Evolutionary conservation across 2,329 filamentous ascomycete genomes (phyloP).

Genomic region (Epichloe elymi): DNA sequence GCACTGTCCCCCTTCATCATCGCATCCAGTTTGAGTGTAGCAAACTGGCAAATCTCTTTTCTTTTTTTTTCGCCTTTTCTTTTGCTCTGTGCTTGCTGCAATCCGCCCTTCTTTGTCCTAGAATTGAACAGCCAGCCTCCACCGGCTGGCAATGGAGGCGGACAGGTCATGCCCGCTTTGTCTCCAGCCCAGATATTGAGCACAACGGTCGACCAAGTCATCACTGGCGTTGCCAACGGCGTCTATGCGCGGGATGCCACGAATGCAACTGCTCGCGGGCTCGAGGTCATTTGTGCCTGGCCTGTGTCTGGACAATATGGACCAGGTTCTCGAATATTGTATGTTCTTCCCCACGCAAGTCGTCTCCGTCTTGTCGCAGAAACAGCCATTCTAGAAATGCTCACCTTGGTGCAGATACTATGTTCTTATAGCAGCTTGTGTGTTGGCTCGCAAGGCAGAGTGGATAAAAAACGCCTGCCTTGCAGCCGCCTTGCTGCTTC

Average conservation of each 20-base stretch:
- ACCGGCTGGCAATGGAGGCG: neutral
- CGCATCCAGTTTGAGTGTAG: neutral
- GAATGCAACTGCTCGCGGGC: neutral
- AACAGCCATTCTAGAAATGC: neutral
- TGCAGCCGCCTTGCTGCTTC: conserved; percentile 48
- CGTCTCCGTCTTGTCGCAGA: neutral
- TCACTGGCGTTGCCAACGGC: neutral
- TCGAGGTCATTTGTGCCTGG: conserved; percentile 41
- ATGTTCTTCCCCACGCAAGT: conserved; percentile 12
- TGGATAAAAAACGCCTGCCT: conserved; percentile 53
- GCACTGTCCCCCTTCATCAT: neutral
- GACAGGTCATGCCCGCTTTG: conserved; percentile 4
- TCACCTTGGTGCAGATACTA: conserved; percentile 37
- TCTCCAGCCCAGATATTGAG: neutral
- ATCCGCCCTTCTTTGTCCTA: neutral
- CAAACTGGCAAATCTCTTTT: neutral
- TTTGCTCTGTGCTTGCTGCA: neutral
- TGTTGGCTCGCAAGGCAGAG: conserved; percentile 46
- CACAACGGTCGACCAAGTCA: neutral
- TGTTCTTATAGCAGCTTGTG: conserved; percentile 47
- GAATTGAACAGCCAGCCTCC: neutral
- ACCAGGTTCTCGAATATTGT: conserved; percentile 38
- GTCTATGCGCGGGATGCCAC: neutral
- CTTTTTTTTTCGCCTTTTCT: too few species aligned
- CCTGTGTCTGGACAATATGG: conserved; percentile 46